Evolutionary conservation across 176 grass and related monocot species (phyloP).

Genomic region (Olyra latifolia): DNA sequence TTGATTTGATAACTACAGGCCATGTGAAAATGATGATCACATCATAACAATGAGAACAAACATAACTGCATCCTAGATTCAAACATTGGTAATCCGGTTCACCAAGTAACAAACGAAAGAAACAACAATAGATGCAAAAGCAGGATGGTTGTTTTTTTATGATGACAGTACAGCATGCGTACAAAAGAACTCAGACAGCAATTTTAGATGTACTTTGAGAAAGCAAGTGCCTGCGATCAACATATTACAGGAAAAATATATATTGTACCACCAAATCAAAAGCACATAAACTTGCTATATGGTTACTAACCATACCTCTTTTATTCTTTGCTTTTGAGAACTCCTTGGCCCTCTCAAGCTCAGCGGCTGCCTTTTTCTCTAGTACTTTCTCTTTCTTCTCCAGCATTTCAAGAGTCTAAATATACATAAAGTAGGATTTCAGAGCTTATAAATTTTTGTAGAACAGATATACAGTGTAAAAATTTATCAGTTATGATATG

Average conservation of each 20-base stretch:
- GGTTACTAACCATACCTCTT: conserved; percentile 62
- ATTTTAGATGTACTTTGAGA: neutral
- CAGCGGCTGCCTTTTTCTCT: conserved; percentile 61
- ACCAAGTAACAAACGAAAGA: neutral
- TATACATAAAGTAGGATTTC: neutral
- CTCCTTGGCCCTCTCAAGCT: conserved; percentile 74
- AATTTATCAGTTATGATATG: neutral
- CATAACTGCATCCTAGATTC: neutral
- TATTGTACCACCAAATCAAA: neutral
- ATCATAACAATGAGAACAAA: neutral
- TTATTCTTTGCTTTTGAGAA: conserved; percentile 82
- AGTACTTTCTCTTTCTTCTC: conserved; percentile 82
- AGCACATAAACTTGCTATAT: neutral
- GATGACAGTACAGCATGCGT: neutral
- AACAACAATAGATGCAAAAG: neutral
- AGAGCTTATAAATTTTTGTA: neutral
- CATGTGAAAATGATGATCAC: neutral
- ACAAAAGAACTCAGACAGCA: neutral
- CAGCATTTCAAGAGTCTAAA: conserved; percentile 72
- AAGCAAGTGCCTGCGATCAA: neutral
- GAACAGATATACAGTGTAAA: neutral
- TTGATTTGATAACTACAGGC: neutral
- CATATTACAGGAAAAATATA: neutral
- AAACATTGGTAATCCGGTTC: neutral
- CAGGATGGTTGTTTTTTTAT: neutral